Evolutionary conservation across 148 eudicot species (phyloP), one percentile per base, ranked within the genome.

Genomic region (Cornus suecica): DNA sequence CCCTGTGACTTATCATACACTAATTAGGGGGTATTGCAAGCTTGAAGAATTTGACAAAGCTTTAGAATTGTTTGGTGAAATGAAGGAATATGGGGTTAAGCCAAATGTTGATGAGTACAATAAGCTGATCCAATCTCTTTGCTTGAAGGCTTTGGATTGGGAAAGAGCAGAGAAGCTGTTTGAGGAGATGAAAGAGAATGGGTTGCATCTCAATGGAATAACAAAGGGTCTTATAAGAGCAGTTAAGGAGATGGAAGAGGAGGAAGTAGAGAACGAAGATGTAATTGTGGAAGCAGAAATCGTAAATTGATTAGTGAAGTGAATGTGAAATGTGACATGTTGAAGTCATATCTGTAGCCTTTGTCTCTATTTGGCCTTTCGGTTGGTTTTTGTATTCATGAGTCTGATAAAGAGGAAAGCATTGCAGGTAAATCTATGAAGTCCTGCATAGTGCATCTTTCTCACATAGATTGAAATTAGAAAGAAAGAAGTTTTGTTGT

Each of bases 141-240:
- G 99, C 83, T 80, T 95, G 66, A 89, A 91, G 80, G 91, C 92
- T 76, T 72, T 93, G 62, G 97, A 95, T 86, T 95, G 97, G 97
- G 81, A 69, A 85, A 86, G 87, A 28, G 91, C 99, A 1, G 93
- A 91, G 82, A 88, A 87, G 80, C 84, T 95, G 18, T 28, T 83
- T 51, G 86, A 85, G 79, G 90, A 91, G 71, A 92, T 92, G 99
- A 82, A 79, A 74, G 80, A 73, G 68, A 85, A 85, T 37, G 93
- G 93, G 26, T 73, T 95, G 87, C 75, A 84, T 82, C 88, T 92
- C 23, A 93, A 90, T 79, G 90, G 89, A 65, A 85, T 79, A 64
- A 89, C 94, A 1, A 84, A 84, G 79, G 89, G 86, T 76, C 92
- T 95, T 75, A 74, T 95, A 66, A 83, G 48, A 34, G 97, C 97